Base-by-base conservation (phyloP, 2,329 filamentous ascomycete genomes). In the Sphaerulina populicola region DNA sequence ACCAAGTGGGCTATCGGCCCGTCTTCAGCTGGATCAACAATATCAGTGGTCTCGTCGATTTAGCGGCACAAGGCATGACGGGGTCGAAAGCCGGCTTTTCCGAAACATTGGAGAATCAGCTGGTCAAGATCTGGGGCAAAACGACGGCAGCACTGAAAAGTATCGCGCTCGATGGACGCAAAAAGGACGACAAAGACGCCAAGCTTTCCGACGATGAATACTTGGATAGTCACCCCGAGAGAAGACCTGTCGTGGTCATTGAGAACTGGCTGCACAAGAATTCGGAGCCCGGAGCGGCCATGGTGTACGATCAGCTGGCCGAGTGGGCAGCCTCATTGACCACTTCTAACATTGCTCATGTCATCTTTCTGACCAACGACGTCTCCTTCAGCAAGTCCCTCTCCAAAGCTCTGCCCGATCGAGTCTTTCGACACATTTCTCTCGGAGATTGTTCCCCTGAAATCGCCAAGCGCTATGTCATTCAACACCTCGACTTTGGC, bases 11-110 rank as follows among this genome's bases (percentile, higher is more conserved):
- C 7, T 97, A 96, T 66, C 78, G 86, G 7, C 93, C 93, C 0
- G 82, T 98, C 0, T 98, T 98, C 67, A 94, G 88, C 0, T 97
- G 90, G 87, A 86, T 94, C 71, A 96, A 97, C 69, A 95, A 83
- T 63, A 81, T 97, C 58, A 94, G 87, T 69, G 94, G 89, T 66
- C 80, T 96, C 71, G 76, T 95, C 57, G 93, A 97, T 61, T 78
- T 97, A 35, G 93, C 91, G 18, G 88, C 93, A 1, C 91, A 96
- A 67, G 87, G 90, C 60, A 93, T 93, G 10, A 94, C 91, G 15
- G 91, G 91, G 10, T 86, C 94, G 52, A 96, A 97, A 70, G 86
- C 89, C 5, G 90, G 90, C 6, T 95, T 97, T 65, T 94, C 88
- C 0, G 91, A 96, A 66, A 96, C 89, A 0, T 73, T 96, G 27